Evolutionary conservation across 768 basidiomycete species (phyloP).

Genomic region (Crassisporium funariophilum): DNA sequence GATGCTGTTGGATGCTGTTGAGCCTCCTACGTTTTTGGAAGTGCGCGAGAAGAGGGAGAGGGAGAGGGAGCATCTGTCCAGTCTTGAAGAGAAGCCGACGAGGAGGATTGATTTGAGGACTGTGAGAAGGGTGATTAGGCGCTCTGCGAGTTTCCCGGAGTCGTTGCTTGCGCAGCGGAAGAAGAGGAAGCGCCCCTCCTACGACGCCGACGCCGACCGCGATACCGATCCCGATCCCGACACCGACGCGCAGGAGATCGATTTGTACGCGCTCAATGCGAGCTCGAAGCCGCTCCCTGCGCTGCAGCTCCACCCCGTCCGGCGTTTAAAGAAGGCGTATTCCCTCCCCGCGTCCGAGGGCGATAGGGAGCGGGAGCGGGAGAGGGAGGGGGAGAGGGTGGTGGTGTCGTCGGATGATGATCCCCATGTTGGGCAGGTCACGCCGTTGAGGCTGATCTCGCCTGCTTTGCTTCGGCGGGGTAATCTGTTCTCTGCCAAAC

Average conservation of each 20-base stretch:
- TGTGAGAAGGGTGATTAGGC: neutral
- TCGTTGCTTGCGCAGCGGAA: neutral
- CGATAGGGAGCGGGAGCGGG: no score
- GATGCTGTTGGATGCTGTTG: neutral
- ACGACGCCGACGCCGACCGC: slow-evolving; percentile 22
- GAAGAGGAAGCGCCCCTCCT: neutral
- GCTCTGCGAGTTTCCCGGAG: neutral
- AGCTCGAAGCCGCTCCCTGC: slow-evolving; percentile 15
- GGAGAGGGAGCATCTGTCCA: neutral
- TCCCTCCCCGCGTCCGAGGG: slow-evolving; percentile 12
- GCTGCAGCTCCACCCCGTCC: slow-evolving; percentile 8
- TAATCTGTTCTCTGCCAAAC: neutral
- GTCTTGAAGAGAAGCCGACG: neutral
- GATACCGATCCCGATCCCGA: slow-evolving; percentile 23
- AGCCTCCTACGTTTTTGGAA: neutral
- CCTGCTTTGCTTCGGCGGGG: slow-evolving; percentile 39
- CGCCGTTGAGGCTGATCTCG: slow-evolving; percentile 68
- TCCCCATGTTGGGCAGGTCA: slow-evolving; percentile 62
- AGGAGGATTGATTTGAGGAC: slow-evolving; percentile 1
- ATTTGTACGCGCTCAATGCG: slow-evolving; percentile 1
- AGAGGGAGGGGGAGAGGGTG: no score
- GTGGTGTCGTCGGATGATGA: slow-evolving; percentile 68
- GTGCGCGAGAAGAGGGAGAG: neutral
- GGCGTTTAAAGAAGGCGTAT: slow-evolving; percentile 5
- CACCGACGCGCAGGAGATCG: slow-evolving; percentile 33